Conservation (phyloP, 2,329 filamentous ascomycete genomes). For the Neophaeococcomyces aloes region DNA sequence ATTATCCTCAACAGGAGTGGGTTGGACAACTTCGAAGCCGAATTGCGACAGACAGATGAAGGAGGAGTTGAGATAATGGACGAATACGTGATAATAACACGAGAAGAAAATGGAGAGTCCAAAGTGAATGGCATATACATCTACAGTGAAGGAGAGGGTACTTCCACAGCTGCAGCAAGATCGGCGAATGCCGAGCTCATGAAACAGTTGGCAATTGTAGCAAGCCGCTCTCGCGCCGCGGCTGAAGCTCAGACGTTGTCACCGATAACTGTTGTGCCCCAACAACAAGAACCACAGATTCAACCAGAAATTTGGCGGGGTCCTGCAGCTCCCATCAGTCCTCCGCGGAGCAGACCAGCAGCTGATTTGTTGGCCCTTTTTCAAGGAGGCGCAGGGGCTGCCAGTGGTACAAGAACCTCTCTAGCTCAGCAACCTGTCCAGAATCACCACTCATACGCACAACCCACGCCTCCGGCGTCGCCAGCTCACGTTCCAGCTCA, state of each 20-base stretch:
- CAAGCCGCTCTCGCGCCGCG: conserved; percentile 39
- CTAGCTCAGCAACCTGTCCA: conserved; percentile 16
- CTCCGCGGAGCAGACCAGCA: conserved; percentile 1
- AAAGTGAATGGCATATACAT: conserved; percentile 54
- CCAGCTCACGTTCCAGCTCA: conserved; percentile 5
- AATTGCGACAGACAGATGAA: conserved; percentile 46
- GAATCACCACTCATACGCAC: background rate
- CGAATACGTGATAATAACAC: conserved; percentile 49
- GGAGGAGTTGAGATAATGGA: conserved; percentile 55
- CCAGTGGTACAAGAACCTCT: conserved; percentile 23
- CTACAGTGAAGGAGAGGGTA: conserved; percentile 48
- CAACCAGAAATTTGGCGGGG: background rate
- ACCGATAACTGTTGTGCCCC: background rate
- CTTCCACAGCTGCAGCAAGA: conserved; percentile 43
- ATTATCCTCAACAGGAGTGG: conserved; percentile 65
- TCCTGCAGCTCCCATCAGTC: conserved; percentile 1
- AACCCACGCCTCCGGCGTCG: background rate
- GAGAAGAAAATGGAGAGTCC: conserved; percentile 16
- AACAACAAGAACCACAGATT: background rate
- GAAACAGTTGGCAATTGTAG: conserved; percentile 43
- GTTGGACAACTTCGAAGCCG: conserved; percentile 59
- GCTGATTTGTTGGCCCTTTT: conserved; percentile 4
- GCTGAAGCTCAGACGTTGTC: conserved; percentile 25
- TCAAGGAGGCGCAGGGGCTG: conserved; percentile 16
- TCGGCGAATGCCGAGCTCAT: conserved; percentile 42